Evolutionary conservation across 1,284 basidiomycete species (phyloP).

Genomic region (Cutaneotrichosporon sp.): DNA sequence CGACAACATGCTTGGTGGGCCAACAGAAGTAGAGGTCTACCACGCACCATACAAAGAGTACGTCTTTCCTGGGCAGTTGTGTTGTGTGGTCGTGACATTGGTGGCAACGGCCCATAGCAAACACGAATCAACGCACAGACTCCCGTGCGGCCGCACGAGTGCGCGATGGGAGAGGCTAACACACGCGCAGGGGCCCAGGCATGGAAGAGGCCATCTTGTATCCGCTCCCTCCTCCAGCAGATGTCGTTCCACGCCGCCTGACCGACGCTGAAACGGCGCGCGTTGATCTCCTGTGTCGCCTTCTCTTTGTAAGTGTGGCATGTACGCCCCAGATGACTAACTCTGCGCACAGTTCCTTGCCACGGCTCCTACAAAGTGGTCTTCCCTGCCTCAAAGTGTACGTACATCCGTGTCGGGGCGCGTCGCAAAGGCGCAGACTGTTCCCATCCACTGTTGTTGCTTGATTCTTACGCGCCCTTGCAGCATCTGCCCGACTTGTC

Average conservation of each 20-base stretch:
- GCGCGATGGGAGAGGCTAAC: slow-evolving; percentile 1
- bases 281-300: slow-evolving; percentile 37
- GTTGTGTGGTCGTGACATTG: too few species aligned
- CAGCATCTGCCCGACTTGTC: slow-evolving; percentile 62
- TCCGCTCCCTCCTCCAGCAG: slow-evolving; percentile 20
- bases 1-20: slow-evolving; percentile 16
- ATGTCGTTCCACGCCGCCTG: slow-evolving; percentile 24
- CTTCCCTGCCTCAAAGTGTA: slow-evolving; percentile 15
- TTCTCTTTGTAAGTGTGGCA: slow-evolving; percentile 48
- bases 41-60: slow-evolving; percentile 26
- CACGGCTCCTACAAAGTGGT: slow-evolving; percentile 56
- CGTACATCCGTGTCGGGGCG: background rate
- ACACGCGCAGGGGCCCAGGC: slow-evolving; percentile 15
- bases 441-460: background rate
- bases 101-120: too few species aligned
- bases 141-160: background rate
- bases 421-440: slow-evolving; percentile 6
- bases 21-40: slow-evolving; percentile 22
- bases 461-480: slow-evolving; percentile 20
- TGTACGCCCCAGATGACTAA: slow-evolving; percentile 4
- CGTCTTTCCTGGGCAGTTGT: background rate
- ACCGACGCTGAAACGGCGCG: slow-evolving; percentile 30
- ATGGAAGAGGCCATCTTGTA: slow-evolving; percentile 22
- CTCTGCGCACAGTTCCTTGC: slow-evolving; percentile 60
- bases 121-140: background rate